Evolutionary conservation across 2,329 filamentous ascomycete species (phyloP), one percentile per base, ranked within the genome.

Genomic region (Curvularia lunata): DNA sequence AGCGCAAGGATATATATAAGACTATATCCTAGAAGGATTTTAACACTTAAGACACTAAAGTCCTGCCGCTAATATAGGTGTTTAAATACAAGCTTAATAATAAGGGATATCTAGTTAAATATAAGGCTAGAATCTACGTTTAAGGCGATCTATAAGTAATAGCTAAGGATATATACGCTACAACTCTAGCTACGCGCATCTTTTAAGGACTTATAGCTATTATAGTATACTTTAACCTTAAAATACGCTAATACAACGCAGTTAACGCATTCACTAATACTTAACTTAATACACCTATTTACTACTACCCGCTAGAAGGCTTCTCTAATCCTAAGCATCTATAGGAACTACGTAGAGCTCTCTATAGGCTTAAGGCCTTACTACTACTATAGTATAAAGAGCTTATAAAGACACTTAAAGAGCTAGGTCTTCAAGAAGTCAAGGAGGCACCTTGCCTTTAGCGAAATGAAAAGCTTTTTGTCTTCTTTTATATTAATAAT

Each of bases 11-110:
- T 18, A 61, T 52, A 3, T 63, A 63, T 18, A 52, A 52, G 32
- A 61, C n/a, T 50, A 56, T 58, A 38, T 23, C 18, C 21, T 63
- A 27, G 58, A 58, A 63, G 41, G 48, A 63, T 23, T 59, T 63
- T 34, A 58, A 63, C 25, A 12, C 50, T 46, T 10, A 43, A 50
- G 41, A 66, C 28, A 45, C 54, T 16, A 25, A 63, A 37, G 48
- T 66, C 34, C 49, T 60, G 4, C 53, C 34, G 25, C 53, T 60
- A 5, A 19, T 53, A 5, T 60, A 41, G 62, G 59, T 65, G 1
- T 63, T 63, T 18, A 61, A 52, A 9, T 64, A 67, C 48, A 64
- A 67, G 45, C 38, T 65, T 21, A 48, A 65, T 23, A 42, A 10
- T 3, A 40, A 65, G 12, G 62, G n/a, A n/a, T n/a, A n/a, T n/a